Base-by-base conservation (phyloP, 202 grass and related monocot genomes). In the Setaria italica region DNA sequence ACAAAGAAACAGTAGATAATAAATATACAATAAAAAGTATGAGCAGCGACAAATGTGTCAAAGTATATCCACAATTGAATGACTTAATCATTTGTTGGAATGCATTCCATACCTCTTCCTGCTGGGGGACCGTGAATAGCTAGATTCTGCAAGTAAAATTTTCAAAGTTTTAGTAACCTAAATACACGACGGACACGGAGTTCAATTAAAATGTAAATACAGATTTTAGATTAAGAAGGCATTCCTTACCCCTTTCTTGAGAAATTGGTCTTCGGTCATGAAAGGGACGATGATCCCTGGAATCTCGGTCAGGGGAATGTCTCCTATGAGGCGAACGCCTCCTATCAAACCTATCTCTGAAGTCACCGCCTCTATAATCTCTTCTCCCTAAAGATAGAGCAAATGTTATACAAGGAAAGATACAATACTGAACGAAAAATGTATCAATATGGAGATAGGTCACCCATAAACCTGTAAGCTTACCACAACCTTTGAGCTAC, bases 301-400 rank as follows among this genome's bases (percentile, higher is more conserved):
- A 78, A 88, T 90, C 91, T 88, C 85, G 87, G 47, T 75, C 85
- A 88, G 87, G 94, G 77, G 94, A 97, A 70, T 85, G 66, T 70
- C 89, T 97, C 67, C 94, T 79, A 86, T 87, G 81, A 82, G 94
- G 91, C 56, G 94, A 97, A 74, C 91, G 86, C 77, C 91, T 92
- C 77, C 94, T 94, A 58, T 92, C 94, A 92, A 94, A 80, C 80
- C 87, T 92, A 32, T 87, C 89, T 94, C 94, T 97, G 58, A 92
- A 82, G 56, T 97, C 91, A 5, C 15, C 54, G 8, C 47, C 74
- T 90, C 91, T 94, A 89, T 89, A 90, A 60, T 97, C 91, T 62
- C 94, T 87, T 85, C 91, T 91, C 41, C 91, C 94, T 97, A 67
- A 92, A 67, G 55, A 84, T 81, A 87, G 74, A 60, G 46, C 77